Base-by-base conservation (phyloP, 2,329 filamentous ascomycete genomes). In the Dothideomycetes sp. region DNA sequence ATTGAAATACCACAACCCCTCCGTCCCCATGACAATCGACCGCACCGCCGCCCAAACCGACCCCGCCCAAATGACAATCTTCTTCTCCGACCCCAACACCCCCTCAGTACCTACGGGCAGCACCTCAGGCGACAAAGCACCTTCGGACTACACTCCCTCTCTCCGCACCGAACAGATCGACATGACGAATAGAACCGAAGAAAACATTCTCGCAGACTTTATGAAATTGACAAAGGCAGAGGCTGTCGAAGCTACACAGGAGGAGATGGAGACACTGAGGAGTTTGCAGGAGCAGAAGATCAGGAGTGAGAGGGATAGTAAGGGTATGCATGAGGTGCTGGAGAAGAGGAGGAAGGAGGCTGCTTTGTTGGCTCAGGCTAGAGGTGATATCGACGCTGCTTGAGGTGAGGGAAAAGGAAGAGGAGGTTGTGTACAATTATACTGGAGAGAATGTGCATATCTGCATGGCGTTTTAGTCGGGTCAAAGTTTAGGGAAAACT, bases 1-100 rank as follows among this genome's bases (percentile, higher is more conserved):
- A 43, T 71, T 98, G 51, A 95, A 98, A 71, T 98, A 80, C 68
- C 82, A 94, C 71, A 98, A 98, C 61, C 91, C 91, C 1, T 67
- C 78, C 10, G 63, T 95, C 32, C 77, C 82, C 30, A 93, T 96
- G 74, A 79, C 84, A 45, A 76, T 94, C 53, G 80, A 82, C 61
- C 82, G 84, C 45, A 79, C 74, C 48, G 53, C 60, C 25, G 64
- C 79, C 31, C 69, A 77, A 50, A 60, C 67, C 4, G 68, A 68
- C 16, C 66, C 73, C 5, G 75, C 82, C 11, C 70, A 67, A 33
- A 68, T 87, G 64, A 78, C 74, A 45, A 68, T 88, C 52, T 80
- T 81, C 64, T 74, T 80, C 45, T 47, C 61, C 50, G 33, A 58
- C 53, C 25, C 55, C 51, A 11, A 53, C 49, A 32, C 41, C 33